A percentile compares a stretch with the other conserved stretches of the same genome.
phyloP scores from a whole-genome alignment of 306 rosid species.

The Echinosophora koreensis region DNA sequence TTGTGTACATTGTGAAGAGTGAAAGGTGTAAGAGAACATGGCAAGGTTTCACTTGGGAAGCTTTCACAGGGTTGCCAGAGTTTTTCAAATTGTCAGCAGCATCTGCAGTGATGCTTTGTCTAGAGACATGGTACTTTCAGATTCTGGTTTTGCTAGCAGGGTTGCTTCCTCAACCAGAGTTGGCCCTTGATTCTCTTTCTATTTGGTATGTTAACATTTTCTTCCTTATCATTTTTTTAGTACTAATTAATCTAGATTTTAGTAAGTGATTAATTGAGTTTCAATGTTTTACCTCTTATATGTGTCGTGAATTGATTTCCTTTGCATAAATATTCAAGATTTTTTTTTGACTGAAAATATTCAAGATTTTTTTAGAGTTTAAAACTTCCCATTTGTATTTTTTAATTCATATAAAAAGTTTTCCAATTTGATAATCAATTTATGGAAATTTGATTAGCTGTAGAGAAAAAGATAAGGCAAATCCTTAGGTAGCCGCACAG shows the following conservation, averaged over 20 bases:
- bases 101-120: slow-evolving; percentile 77
- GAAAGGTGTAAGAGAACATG: slow-evolving; percentile 66
- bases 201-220: slow-evolving; percentile 55
- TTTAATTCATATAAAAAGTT: not conserved
- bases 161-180: slow-evolving; percentile 67
- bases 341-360: too few relatives aligned
- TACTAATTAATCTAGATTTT: not conserved
- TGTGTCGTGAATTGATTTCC: not conserved
- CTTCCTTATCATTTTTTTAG: not conserved
- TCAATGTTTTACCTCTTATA: not conserved
- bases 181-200: slow-evolving; percentile 77
- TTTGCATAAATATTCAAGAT: not conserved
- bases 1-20: slow-evolving; percentile 69
- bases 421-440: not conserved
- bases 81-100: slow-evolving; percentile 77
- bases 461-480: not conserved
- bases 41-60: slow-evolving; percentile 64
- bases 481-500: not conserved
- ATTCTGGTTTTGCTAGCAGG: slow-evolving; percentile 83
- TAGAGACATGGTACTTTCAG: slow-evolving; percentile 85
- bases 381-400: too few relatives aligned
- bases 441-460: not conserved
- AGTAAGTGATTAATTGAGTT: not conserved
- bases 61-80: slow-evolving; percentile 57
- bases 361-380: too few relatives aligned